Conservation (phyloP, 345 rosid genomes). For the Alliaria petiolata region DNA sequence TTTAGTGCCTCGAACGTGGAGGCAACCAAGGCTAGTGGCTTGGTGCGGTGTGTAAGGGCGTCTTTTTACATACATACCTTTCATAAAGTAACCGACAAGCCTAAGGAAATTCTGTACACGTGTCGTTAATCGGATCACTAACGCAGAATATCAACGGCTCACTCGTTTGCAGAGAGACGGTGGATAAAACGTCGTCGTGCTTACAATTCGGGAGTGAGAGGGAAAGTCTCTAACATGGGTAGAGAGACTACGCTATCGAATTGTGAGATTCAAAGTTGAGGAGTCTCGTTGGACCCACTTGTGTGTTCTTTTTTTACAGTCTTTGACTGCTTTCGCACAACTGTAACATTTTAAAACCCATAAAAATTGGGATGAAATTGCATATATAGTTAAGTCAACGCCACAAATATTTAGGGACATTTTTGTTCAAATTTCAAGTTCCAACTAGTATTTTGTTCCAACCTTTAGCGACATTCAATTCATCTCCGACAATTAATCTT, state of each 20-base stretch:
- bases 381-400: slow-evolving; percentile 17
- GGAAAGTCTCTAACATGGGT: too few relatives aligned
- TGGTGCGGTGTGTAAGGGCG: not conserved
- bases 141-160: not conserved
- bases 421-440: slow-evolving; percentile 14
- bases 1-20: slow-evolving; percentile 25
- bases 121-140: not conserved
- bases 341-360: not conserved
- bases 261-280: too few relatives aligned
- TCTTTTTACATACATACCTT: too few relatives aligned
- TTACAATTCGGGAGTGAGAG: not conserved
- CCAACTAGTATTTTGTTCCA: too few relatives aligned
- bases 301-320: not conserved
- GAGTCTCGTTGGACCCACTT: not conserved
- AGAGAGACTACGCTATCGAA: too few relatives aligned
- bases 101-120: not conserved
- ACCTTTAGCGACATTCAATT: slow-evolving; percentile 18
- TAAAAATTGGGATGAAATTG: not conserved
- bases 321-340: not conserved
- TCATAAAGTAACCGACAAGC: slow-evolving; percentile 25
- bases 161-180: not conserved
- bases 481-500: not conserved
- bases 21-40: slow-evolving; percentile 17
- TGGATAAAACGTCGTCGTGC: not conserved
- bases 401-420: not conserved